A percentile compares a stretch with the other conserved stretches of the same genome.
Evolutionary conservation across 441 rosid species (phyloP).

Genomic region (Hypseocharis bilobata): DNA sequence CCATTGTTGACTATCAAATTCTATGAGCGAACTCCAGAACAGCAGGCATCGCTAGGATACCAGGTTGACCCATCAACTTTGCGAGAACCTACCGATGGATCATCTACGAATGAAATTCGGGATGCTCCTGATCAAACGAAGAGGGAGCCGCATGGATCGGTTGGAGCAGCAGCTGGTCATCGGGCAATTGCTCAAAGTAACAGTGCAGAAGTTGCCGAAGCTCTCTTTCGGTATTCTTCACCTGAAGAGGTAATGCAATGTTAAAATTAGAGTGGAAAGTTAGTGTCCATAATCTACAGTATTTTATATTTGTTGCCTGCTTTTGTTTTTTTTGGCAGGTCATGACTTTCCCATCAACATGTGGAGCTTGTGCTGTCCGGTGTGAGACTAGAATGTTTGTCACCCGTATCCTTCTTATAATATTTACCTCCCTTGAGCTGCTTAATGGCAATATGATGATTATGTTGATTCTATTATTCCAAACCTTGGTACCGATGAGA

Average conservation of each 20-base stretch:
- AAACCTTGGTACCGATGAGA: background rate
- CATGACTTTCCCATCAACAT: slow-evolving; percentile 93
- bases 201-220: slow-evolving; percentile 64
- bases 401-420: slow-evolving; percentile 70
- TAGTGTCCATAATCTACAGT: background rate
- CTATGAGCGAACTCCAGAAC: slow-evolving; percentile 82
- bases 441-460: background rate
- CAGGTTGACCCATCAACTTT: slow-evolving; percentile 43
- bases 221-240: slow-evolving; percentile 64
- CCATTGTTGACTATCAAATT: slow-evolving; percentile 63
- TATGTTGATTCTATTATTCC: background rate
- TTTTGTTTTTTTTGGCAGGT: slow-evolving; percentile 39
- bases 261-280: background rate
- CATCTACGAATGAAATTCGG: slow-evolving; percentile 27
- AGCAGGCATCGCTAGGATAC: slow-evolving; percentile 72
- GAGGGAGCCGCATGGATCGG: slow-evolving; percentile 55
- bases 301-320: background rate
- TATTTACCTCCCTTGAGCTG: background rate
- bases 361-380: slow-evolving; percentile 53
- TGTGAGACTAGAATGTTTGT: slow-evolving; percentile 93
- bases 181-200: slow-evolving; percentile 83
- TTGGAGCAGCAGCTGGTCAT: slow-evolving; percentile 81
- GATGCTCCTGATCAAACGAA: slow-evolving; percentile 29
- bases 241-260: slow-evolving; percentile 68
- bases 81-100: slow-evolving; percentile 32